Evolutionary conservation across 495 filamentous ascomycete species (phyloP), one percentile per base, ranked within the genome.

Genomic region (Aspergillus sparsus): DNA sequence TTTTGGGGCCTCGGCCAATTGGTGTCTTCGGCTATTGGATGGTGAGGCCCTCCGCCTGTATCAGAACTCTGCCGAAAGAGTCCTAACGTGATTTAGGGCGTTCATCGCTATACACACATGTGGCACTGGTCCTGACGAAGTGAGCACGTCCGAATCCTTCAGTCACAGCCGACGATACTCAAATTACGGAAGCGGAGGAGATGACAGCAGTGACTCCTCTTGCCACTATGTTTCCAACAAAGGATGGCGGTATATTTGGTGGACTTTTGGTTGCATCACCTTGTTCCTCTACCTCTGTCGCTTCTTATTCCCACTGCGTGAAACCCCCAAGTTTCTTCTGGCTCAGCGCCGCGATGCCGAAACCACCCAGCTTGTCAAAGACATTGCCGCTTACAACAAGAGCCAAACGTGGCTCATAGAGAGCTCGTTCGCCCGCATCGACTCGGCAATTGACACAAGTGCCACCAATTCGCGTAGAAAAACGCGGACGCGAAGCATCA

Each of bases 221-320:
- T 77, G 77, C 61, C 66, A 74, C 51, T 66, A 72, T 44, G 67
- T 70, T 7, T 63, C 67, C 41, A 72, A 72, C 61, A 62, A 60
- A 37, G 70, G 66, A 45, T 70, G 67, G 67, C 61, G 67, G 16
- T 72, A 70, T 51, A 50, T 66, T 15, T 66, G 59, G 49, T 68
- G 66, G 67, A 67, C 66, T 2, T 67, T 70, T 16, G 70, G 67
- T 34, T 62, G 61, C 47, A 68, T 72, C 13, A 72, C 67, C 12
- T 56, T 68, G 10, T 64, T 63, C 62, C 52, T 68, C 15, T 70
- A 65, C 33, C 60, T 70, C 11, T 66, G 67, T 41, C 67, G 70
- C 1, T 72, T 68, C 21, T 68, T 81, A 16, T 91, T 93, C 69
- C 81, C 82, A 11, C 82, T 92, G 11, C 57, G 56, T 45, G 68